These are phyloP conservation scores for Globisporangium rhizosaccharum DNA, from an alignment of 352 stramenopile species.

Conservation along the genomic window DNA sequence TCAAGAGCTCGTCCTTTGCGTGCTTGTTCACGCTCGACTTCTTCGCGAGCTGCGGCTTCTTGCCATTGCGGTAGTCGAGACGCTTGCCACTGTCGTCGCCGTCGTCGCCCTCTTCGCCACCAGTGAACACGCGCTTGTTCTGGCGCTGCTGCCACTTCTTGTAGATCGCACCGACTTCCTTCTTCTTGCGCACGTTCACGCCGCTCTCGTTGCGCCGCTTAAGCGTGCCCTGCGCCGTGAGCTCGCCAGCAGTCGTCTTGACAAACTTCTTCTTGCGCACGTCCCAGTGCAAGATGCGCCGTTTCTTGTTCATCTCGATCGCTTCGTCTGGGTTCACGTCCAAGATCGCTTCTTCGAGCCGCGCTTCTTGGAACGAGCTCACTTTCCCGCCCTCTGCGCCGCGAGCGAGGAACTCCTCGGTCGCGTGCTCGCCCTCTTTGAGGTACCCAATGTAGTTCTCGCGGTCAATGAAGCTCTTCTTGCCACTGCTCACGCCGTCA, in stretches of 20 bases:
- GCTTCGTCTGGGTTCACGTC: slow-evolving; percentile 98
- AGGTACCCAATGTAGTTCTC: slow-evolving; percentile 87
- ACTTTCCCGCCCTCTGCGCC: slow-evolving; percentile 69
- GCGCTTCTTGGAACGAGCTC: slow-evolving; percentile 73
- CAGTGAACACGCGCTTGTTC: slow-evolving; percentile 76
- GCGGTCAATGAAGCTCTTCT: slow-evolving; percentile 62
- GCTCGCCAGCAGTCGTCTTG: slow-evolving; percentile 89
- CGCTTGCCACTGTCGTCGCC: slow-evolving; percentile 29
- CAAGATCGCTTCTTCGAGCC: slow-evolving; percentile 95
- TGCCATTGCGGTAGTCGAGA: slow-evolving; percentile 75
- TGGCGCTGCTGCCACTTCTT: slow-evolving; percentile 92
- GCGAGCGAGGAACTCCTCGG: slow-evolving; percentile 69
- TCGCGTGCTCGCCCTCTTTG: slow-evolving; percentile 72
- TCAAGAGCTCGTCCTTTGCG: slow-evolving; percentile 74
- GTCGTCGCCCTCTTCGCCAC: slow-evolving; percentile 68
- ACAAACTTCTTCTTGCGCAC: slow-evolving; percentile 97
- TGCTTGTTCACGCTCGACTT: slow-evolving; percentile 65
- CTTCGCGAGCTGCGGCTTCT: slow-evolving; percentile 50
- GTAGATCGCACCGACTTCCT: slow-evolving; percentile 89
- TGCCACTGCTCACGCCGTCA: slow-evolving; percentile 20
- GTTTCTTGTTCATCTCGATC: slow-evolving; percentile 96
- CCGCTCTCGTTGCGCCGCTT: slow-evolving; percentile 86
- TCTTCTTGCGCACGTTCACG: slow-evolving; percentile 80
- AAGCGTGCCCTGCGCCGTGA: slow-evolving; percentile 72
- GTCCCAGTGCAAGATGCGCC: slow-evolving; percentile 98